These are phyloP conservation scores for Suillus variegatus DNA, from an alignment of 768 basidiomycete species.

Conservation along the genomic window DNA sequence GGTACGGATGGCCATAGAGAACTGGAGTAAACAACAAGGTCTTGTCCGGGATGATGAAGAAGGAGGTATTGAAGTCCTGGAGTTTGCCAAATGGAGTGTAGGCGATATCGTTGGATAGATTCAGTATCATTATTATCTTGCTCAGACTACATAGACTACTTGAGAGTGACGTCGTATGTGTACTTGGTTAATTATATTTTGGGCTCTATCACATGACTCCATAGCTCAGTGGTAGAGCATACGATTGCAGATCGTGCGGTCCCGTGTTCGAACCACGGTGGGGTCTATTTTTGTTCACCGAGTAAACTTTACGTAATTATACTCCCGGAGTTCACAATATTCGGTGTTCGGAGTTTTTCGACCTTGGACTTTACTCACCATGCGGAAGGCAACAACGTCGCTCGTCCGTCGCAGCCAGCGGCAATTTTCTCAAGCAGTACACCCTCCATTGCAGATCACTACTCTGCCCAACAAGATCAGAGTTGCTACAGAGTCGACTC, in stretches of 20 bases:
- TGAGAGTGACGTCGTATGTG: not conserved
- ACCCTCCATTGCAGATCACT: constrained; percentile 60
- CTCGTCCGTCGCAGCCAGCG: constrained; percentile 39
- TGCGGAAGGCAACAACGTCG: constrained; percentile 42
- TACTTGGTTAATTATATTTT: not conserved
- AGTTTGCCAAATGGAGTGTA: constrained; percentile 67
- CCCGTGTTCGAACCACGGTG: constrained; percentile 61
- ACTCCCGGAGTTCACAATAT: not conserved
- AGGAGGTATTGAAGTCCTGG: constrained; percentile 39
- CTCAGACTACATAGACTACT: not conserved
- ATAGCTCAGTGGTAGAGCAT: constrained; percentile 57
- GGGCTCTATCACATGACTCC: constrained; percentile 16
- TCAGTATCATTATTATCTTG: not conserved
- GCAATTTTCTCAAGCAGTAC: constrained; percentile 28
- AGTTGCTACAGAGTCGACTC: constrained; percentile 88
- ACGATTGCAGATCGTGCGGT: constrained; percentile 60
- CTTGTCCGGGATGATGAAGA: constrained; percentile 36
- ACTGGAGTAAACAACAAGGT: constrained; percentile 57
- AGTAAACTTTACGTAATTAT: constrained; percentile 4
- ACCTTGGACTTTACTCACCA: constrained; percentile 20
- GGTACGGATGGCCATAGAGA: constrained; percentile 37
- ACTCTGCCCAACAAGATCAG: constrained; percentile 90
- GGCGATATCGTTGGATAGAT: constrained; percentile 40
- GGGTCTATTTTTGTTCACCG: constrained; percentile 33
- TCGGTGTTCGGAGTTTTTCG: constrained; percentile 1